A percentile compares a stretch with the other conserved stretches of the same genome.
phyloP scores from a whole-genome alignment of 768 basidiomycete species.

The Russula brevipes region DNA sequence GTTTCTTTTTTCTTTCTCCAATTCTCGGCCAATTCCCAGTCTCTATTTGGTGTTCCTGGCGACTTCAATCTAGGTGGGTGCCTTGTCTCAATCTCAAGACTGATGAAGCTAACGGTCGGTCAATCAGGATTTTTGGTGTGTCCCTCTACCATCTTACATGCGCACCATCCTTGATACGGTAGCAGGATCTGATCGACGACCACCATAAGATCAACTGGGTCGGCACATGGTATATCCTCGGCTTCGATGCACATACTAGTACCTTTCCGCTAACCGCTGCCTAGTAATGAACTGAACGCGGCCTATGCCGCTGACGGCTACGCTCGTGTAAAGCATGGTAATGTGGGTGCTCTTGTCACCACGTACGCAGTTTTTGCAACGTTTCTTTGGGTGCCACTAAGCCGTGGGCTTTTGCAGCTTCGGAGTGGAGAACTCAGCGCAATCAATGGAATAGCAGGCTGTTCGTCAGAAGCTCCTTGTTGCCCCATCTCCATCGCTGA shows the following conservation, averaged over 20 bases:
- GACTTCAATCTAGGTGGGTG: constrained; percentile 68
- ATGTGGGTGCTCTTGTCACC: constrained; percentile 69
- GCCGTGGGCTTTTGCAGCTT: constrained; percentile 44
- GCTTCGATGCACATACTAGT: background rate
- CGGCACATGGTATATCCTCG: constrained; percentile 61
- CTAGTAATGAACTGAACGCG: constrained; percentile 78
- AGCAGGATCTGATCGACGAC: constrained; percentile 77
- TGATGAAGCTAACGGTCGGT: background rate
- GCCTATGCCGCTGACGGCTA: constrained; percentile 93
- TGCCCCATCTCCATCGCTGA: background rate
- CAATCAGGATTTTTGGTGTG: constrained; percentile 43
- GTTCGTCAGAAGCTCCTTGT: constrained; percentile 32
- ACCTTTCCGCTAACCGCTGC: constrained; percentile 3
- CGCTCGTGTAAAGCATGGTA: constrained; percentile 74
- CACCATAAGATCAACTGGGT: constrained; percentile 77
- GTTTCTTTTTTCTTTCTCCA: background rate
- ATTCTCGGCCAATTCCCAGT: constrained; percentile 37
- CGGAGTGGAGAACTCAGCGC: constrained; percentile 92
- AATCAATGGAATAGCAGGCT: constrained; percentile 77
- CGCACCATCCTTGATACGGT: constrained; percentile 7
- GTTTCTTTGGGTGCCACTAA: background rate
- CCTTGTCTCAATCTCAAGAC: background rate
- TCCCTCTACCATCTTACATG: constrained; percentile 7
- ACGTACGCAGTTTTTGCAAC: constrained; percentile 44
- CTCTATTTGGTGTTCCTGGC: constrained; percentile 82